Base-by-base conservation (phyloP, 345 rosid species). In the Ceriops tagal region DNA sequence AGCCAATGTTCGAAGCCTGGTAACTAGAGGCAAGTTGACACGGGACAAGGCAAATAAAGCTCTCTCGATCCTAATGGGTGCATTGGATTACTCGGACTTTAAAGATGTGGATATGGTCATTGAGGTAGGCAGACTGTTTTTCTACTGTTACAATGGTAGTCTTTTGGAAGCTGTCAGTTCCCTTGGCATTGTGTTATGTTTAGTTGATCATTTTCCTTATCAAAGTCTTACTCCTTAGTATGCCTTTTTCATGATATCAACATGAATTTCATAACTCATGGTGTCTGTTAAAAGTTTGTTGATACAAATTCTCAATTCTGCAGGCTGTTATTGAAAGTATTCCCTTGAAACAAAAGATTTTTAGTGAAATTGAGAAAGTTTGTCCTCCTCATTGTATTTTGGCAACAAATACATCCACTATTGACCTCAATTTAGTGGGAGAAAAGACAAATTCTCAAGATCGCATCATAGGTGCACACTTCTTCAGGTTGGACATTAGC, bases 81-180 rank as follows among this genome's bases (percentile, higher is more conserved):
- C 72, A 28, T 75, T 89, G 67, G 96, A 91, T 66, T 91, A 93
- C 78, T 68, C 90, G 24, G 96, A 88, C 62, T 88, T 93, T 68
- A 88, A 78, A 79, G 95, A 93, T 75, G 97, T 89, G 64, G 98
- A 93, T 73, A 83, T 89, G 96, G 97, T 93, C 70, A 88, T 93
- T 71, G 98, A 93, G 97, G 98, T 89, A 47, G 24, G 83, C 49
- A 43, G 18, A 15, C 35, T 67, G 34, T 3, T 55, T 16, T 32
- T 70, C 22, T 39, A 53, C 20, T 56, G 39, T 30, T 28, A 34
- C 61, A 66, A 34, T 46, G 28, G 19, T 53, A 37, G 37, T 20
- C 49, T 64, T 43, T 47, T 10, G 39, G 24, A 31, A 26, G 53
- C 35, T 72, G 30, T 56, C 9, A n/a, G 28, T 56, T 56, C 59